Evolutionary conservation across 352 stramenopile species (phyloP).

Genomic region (Phytophthora ohioensis): DNA sequence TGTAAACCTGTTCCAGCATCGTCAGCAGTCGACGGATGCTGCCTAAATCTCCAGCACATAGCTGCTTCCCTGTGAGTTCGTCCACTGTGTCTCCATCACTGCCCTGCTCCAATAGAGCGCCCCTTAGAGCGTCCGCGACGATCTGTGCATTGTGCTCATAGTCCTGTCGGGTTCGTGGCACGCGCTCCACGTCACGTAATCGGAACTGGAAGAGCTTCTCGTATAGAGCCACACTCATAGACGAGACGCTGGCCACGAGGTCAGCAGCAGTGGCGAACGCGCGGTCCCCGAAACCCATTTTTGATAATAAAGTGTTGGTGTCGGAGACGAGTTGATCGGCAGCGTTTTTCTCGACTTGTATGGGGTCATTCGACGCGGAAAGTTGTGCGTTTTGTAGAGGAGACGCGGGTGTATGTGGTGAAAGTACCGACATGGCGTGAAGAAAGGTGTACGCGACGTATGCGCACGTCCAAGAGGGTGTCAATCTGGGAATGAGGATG

Average conservation of each 20-base stretch:
- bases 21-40: slow-evolving; percentile 61
- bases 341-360: slow-evolving; percentile 20
- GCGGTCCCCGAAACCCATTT: slow-evolving; percentile 83
- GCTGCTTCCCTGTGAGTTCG: slow-evolving; percentile 60
- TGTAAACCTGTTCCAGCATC: slow-evolving; percentile 69
- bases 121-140: slow-evolving; percentile 80
- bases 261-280: slow-evolving; percentile 80
- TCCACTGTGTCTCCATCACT: slow-evolving; percentile 34
- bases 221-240: slow-evolving; percentile 93
- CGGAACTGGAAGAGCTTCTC: slow-evolving; percentile 92
- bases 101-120: slow-evolving; percentile 74
- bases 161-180: slow-evolving; percentile 64
- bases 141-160: slow-evolving; percentile 91
- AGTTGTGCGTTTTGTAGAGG: slow-evolving; percentile 9
- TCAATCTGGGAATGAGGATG: slow-evolving; percentile 16
- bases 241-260: slow-evolving; percentile 88
- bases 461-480: slow-evolving; percentile 12
- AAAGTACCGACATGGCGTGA: slow-evolving; percentile 15
- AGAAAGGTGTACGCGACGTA: slow-evolving; percentile 6
- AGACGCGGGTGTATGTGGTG: slow-evolving; percentile 11
- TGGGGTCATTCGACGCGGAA: slow-evolving; percentile 1
- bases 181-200: slow-evolving; percentile 72
- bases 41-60: slow-evolving; percentile 63
- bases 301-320: slow-evolving; percentile 84
- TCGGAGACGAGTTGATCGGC: slow-evolving; percentile 32